These are phyloP conservation scores for Trichoderma atrobrunneum DNA, from an alignment of 2,329 filamentous ascomycete genomes.

Conservation along the genomic window DNA sequence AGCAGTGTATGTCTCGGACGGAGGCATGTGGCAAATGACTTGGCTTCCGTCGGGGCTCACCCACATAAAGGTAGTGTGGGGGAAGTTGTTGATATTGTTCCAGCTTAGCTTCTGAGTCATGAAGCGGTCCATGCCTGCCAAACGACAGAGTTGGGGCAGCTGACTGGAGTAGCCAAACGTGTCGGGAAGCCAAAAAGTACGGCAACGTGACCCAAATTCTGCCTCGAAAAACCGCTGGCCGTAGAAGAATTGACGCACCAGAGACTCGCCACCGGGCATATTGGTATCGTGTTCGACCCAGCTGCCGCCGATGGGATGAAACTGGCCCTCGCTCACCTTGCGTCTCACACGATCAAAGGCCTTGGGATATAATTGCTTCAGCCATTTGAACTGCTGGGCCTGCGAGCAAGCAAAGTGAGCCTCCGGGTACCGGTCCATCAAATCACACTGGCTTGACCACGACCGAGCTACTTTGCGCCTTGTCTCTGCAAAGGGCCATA, in stretches of 20 bases:
- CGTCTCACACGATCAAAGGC: constrained; percentile 87
- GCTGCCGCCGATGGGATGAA: constrained; percentile 93
- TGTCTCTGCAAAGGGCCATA: constrained; percentile 98
- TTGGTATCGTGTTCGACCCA: constrained; percentile 99
- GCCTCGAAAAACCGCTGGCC: constrained; percentile 94
- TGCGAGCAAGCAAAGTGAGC: constrained; percentile 90
- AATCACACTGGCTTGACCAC: constrained; percentile 93
- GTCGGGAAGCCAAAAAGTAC: constrained; percentile 96
- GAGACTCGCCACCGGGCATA: constrained; percentile 89
- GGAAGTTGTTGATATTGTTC: constrained; percentile 99
- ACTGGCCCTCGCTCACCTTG: constrained; percentile 86
- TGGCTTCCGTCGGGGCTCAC: constrained; percentile 93
- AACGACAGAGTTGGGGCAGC: constrained; percentile 85
- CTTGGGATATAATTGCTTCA: constrained; percentile 83
- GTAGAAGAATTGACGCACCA: constrained; percentile 91
- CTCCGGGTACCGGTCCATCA: constrained; percentile 94
- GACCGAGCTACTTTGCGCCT: constrained; percentile 94
- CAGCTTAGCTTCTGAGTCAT: constrained; percentile 98
- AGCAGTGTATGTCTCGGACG: constrained; percentile 91
- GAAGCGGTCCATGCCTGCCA: constrained; percentile 95
- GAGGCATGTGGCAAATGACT: constrained; percentile 96
- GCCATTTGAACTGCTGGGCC: constrained; percentile 97
- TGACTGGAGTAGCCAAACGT: constrained; percentile 98
- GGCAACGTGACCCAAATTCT: constrained; percentile 82
- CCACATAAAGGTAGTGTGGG: constrained; percentile 99